Percentiles rank a stretch among this genome's conserved stretches.
Conservation (phyloP, 768 basidiomycete genomes). For the Mycena amicta region DNA sequence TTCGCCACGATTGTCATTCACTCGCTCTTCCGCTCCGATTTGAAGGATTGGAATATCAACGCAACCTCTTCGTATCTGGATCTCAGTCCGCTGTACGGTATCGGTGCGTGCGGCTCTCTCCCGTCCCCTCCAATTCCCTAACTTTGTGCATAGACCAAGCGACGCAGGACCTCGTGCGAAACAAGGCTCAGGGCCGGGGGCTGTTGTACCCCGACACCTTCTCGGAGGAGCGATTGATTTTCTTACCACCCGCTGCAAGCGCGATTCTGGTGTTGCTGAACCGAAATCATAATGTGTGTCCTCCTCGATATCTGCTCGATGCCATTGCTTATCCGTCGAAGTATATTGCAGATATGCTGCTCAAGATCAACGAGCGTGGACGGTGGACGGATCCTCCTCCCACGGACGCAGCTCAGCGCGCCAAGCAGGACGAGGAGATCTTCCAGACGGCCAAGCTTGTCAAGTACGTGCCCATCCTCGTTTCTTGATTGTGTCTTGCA, state of each 20-base stretch:
- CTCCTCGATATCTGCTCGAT: background rate
- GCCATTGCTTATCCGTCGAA: constrained; percentile 23
- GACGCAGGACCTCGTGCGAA: constrained; percentile 46
- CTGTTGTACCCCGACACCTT: constrained; percentile 56
- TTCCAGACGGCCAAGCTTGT: constrained; percentile 59
- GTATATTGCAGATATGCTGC: constrained; percentile 56
- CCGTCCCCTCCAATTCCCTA: constrained; percentile 1
- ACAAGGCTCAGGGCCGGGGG: constrained; percentile 52
- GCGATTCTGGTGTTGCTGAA: constrained; percentile 59
- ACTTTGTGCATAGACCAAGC: constrained; percentile 42
- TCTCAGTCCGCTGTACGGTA: constrained; percentile 58
- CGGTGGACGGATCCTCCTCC: constrained; percentile 47
- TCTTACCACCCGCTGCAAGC: constrained; percentile 55
- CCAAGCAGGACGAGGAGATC: constrained; percentile 55
- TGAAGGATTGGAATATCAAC: constrained; percentile 47
- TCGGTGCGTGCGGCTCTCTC: constrained; percentile 32
- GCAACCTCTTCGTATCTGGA: constrained; percentile 59
- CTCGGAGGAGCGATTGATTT: constrained; percentile 51
- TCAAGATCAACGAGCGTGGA: constrained; percentile 57
- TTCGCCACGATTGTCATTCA: constrained; percentile 69
- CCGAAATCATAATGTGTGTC: constrained; percentile 60
- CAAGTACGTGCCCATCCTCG: constrained; percentile 36
- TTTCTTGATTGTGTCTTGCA: background rate
- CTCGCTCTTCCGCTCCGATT: constrained; percentile 54
- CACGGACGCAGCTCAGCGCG: constrained; percentile 24